These are phyloP conservation scores for Neohortaea acidophila DNA, from an alignment of 495 filamentous ascomycete species.

Conservation along the genomic window DNA sequence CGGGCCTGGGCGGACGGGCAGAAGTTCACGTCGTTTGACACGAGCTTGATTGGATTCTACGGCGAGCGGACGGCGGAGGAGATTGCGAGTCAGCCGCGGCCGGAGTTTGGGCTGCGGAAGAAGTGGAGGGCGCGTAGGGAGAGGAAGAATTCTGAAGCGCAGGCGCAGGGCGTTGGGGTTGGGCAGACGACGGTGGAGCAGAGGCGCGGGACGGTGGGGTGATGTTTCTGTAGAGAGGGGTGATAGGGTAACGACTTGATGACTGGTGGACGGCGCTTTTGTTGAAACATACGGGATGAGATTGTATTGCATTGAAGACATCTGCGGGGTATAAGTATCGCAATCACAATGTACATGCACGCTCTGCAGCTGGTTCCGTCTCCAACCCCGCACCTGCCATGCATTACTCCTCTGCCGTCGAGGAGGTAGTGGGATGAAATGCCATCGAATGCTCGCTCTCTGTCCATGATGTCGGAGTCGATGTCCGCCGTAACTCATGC, in stretches of 20 bases:
- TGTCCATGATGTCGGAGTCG: background rate
- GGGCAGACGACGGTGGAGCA: background rate
- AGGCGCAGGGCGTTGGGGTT: background rate
- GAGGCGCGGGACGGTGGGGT: slow-evolving; percentile 1
- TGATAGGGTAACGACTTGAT: no score
- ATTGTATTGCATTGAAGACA: no score
- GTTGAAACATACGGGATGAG: no score
- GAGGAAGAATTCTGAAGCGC: slow-evolving; percentile 1
- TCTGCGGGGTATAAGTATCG: no score
- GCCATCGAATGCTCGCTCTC: background rate
- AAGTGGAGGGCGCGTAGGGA: slow-evolving; percentile 12
- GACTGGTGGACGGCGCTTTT: no score
- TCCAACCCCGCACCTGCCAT: no score
- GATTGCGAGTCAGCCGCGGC: slow-evolving; percentile 2
- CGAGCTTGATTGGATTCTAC: slow-evolving; percentile 11
- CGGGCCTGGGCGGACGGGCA: slow-evolving; percentile 13
- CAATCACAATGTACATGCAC: no score
- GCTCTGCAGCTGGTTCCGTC: no score
- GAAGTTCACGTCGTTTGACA: slow-evolving; percentile 6
- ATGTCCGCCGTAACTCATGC: slow-evolving; percentile 14
- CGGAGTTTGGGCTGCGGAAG: slow-evolving; percentile 10
- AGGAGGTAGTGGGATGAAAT: no score
- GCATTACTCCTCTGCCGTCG: no score
- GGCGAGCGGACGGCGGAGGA: slow-evolving; percentile 8
- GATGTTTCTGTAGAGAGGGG: no score